These are phyloP conservation scores for Mycotypha africana DNA, from an alignment of 371 early-diverging fungal species.

Conservation along the genomic window DNA sequence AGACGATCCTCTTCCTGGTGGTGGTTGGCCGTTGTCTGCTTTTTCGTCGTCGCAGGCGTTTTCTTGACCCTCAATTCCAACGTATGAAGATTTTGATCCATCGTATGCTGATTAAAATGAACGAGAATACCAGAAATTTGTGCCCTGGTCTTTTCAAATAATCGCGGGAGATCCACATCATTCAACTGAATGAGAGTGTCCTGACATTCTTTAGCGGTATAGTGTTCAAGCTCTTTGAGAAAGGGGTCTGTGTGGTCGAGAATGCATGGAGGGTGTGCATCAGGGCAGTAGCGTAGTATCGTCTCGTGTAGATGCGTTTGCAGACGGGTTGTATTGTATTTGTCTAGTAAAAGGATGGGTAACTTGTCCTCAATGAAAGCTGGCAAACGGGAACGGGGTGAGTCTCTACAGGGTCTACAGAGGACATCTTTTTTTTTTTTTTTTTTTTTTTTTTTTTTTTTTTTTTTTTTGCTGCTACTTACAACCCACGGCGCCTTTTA, in stretches of 20 bases:
- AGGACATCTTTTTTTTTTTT: too few species aligned
- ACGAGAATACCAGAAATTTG: conserved; percentile 19
- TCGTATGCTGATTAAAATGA: conserved; percentile 19
- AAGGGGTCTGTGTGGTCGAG: conserved; percentile 5
- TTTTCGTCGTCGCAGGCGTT: too few species aligned
- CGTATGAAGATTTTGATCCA: conserved; percentile 7
- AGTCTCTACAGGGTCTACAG: too few species aligned
- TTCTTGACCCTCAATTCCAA: conserved; percentile 11
- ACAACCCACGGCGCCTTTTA: conserved; percentile 22
- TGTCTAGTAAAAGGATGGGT: conserved; percentile 8
- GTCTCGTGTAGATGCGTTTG: conserved; percentile 13
- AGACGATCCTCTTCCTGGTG: background rate
- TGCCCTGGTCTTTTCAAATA: conserved; percentile 24
- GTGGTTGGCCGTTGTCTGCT: background rate
- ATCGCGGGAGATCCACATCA: conserved; percentile 8
- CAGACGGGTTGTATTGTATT: conserved; percentile 11
- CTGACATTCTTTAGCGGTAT: conserved; percentile 5
- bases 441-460: too few species aligned
- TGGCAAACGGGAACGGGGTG: too few species aligned
- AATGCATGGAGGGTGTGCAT: too few species aligned
- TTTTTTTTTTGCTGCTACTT: too few species aligned
- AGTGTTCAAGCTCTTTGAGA: conserved; percentile 2
- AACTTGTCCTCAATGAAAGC: conserved; percentile 23
- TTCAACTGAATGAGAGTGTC: conserved; percentile 5
- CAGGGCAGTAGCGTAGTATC: conserved; percentile 10